Evolutionary conservation across 2,329 filamentous ascomycete species (phyloP), one percentile per base, ranked within the genome.

Genomic region (Tolypocladium pustulatum): DNA sequence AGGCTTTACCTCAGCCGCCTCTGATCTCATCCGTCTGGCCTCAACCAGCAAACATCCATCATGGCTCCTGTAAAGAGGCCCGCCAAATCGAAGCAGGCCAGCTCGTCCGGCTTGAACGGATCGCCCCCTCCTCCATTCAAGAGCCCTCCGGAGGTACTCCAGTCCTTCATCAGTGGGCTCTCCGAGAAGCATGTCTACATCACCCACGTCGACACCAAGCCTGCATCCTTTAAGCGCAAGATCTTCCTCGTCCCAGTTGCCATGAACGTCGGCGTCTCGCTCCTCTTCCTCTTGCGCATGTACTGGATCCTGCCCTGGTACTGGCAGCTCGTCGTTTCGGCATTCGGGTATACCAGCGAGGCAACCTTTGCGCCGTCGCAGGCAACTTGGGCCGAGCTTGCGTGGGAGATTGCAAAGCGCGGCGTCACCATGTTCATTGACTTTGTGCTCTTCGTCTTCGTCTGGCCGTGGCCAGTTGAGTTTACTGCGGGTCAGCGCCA

Each of bases 191-290:
- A 90, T 71, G 81, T 96, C 69, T 96, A 97, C 80, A 82, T 97
- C 67, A 81, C 88, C 36, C 91, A 96, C 76, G 78, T 96, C 72
- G 92, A 97, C 78, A 76, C 74, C 61, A 85, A 88, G 61, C 85
- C 86, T 0, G 73, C 75, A 25, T 78, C 80, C 34, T 84, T 92
- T 74, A 97, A 97, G 75, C 83, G 83, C 70, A 88, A 90, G 67
- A 88, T 95, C 66, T 97, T 96, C 73, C 67, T 85, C 54, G 85
- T 96, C 0, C 91, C 92, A 20, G 79, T 91, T 22, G 71, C 85
- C 22, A 84, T 96, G 74, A 97, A 97, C 72, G 59, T 88, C 38
- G 73, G 76, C 64, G 85, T 97, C 59, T 76, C 79, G 10, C 67
- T 78, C 2, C 72, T 90, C 37, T 84, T 96, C 65, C 65, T 79